Conservation (phyloP, 164 flowering plant genomes). For the Litsea cubeba region DNA sequence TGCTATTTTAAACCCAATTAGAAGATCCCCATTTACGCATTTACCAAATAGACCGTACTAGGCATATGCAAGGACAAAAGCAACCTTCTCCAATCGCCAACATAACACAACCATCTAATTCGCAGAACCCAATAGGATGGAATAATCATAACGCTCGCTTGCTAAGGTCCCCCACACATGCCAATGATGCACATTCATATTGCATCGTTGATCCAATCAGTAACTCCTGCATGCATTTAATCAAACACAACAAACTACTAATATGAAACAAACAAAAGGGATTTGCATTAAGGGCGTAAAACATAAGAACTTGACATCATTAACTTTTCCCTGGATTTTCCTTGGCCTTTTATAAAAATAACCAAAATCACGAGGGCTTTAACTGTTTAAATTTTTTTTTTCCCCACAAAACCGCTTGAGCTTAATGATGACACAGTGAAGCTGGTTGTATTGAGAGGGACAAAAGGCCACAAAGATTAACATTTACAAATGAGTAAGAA, state of each 20-base stretch:
- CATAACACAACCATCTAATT: no score
- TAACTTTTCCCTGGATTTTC: not conserved
- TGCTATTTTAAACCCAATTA: no score
- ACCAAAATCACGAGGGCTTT: constrained; percentile 1
- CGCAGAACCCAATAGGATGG: no score
- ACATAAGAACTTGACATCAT: not conserved
- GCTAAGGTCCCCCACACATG: no score
- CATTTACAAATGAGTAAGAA: constrained; percentile 49
- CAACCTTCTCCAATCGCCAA: no score
- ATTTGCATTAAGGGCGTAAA: not conserved
- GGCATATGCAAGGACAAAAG: no score
- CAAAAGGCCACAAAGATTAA: constrained; percentile 16
- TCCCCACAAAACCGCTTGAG: constrained; percentile 49
- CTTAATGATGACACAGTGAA: constrained; percentile 26
- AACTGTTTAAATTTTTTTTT: not conserved
- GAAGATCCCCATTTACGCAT: no score
- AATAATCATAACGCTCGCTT: no score
- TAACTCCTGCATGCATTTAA: not conserved
- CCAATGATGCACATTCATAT: no score
- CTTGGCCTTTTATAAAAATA: not conserved
- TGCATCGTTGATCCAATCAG: not conserved
- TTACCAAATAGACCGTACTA: no score
- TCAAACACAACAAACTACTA: no score
- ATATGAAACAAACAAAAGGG: not conserved
- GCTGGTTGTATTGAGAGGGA: constrained; percentile 24